phyloP scores from a whole-genome alignment of 495 filamentous ascomycete genomes.

The Aspergillus leporis region DNA sequence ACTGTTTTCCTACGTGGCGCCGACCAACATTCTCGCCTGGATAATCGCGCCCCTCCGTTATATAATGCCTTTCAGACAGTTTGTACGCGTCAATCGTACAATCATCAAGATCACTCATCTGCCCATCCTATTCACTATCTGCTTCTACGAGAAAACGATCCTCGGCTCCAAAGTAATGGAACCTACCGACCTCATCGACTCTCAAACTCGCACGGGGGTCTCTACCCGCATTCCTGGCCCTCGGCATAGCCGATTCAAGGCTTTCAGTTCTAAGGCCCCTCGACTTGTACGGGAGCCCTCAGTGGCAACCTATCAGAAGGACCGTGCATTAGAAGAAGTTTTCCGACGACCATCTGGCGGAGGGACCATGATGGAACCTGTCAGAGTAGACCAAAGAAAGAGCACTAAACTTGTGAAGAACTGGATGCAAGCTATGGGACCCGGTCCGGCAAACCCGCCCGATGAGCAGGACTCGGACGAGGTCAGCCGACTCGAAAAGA shows the following conservation, averaged over 20 bases:
- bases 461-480: slow-evolving; percentile 59
- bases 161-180: slow-evolving; percentile 70
- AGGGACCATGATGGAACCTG: slow-evolving; percentile 43
- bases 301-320: slow-evolving; percentile 80
- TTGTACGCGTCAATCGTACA: slow-evolving; percentile 77
- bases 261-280: slow-evolving; percentile 64
- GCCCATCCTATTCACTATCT: slow-evolving; percentile 81
- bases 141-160: slow-evolving; percentile 77
- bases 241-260: slow-evolving; percentile 55
- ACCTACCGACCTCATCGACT: slow-evolving; percentile 67
- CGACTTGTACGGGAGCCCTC: slow-evolving; percentile 77
- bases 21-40: slow-evolving; percentile 88
- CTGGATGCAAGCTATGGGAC: slow-evolving; percentile 80
- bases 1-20: slow-evolving; percentile 87
- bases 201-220: slow-evolving; percentile 36
- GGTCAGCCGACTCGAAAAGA: slow-evolving; percentile 58
- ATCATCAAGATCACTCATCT: slow-evolving; percentile 90
- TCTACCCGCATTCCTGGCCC: slow-evolving; percentile 26
- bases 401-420: slow-evolving; percentile 74
- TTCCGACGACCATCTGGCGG: slow-evolving; percentile 66
- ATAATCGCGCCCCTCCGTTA: slow-evolving; percentile 76
- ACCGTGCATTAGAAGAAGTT: slow-evolving; percentile 87
- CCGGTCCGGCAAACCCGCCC: slow-evolving; percentile 63
- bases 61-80: slow-evolving; percentile 73
- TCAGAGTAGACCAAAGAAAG: slow-evolving; percentile 60